phyloP scores from a whole-genome alignment of 495 filamentous ascomycete species.

The Massariosphaeria phaeospora region DNA sequence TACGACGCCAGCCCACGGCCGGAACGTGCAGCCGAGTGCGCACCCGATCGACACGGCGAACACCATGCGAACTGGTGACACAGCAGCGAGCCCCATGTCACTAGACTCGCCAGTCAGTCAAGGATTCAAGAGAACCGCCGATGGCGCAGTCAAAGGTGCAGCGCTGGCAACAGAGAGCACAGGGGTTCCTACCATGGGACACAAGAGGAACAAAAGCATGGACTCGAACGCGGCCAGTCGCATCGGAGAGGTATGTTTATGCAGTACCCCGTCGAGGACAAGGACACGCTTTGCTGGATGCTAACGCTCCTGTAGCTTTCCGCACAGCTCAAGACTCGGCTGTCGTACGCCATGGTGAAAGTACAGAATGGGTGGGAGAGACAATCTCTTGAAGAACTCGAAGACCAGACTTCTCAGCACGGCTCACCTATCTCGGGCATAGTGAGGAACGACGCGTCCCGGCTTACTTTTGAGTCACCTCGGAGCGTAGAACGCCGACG shows the following conservation, averaged over 20 bases:
- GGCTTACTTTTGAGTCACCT: conserved; percentile 24
- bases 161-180: conserved; percentile 1
- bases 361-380: conserved; percentile 81
- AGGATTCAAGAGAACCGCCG: conserved; percentile 30
- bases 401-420: conserved; percentile 60
- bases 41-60: conserved; percentile 22
- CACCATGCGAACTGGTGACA: conserved; percentile 21
- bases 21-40: conserved; percentile 11
- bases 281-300: conserved; percentile 20
- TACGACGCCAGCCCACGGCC: conserved; percentile 10
- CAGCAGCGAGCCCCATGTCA: conserved; percentile 28
- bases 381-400: conserved; percentile 62
- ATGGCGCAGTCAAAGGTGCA: conserved; percentile 23
- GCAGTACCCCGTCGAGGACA: too few species aligned
- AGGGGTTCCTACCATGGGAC: conserved; percentile 36
- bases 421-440: conserved; percentile 20
- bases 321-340: conserved; percentile 66
- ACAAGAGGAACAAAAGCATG: conserved; percentile 66
- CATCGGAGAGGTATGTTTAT: conserved; percentile 72
- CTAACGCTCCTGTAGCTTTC: conserved; percentile 54
- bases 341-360: conserved; percentile 87
- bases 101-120: conserved; percentile 23
- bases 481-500: conserved; percentile 18
- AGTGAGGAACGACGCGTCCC: conserved; percentile 6
- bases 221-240: conserved; percentile 53